These are phyloP conservation scores for Helotiales sp. DNA, from an alignment of 2,329 filamentous ascomycete species.

Conservation along the genomic window DNA sequence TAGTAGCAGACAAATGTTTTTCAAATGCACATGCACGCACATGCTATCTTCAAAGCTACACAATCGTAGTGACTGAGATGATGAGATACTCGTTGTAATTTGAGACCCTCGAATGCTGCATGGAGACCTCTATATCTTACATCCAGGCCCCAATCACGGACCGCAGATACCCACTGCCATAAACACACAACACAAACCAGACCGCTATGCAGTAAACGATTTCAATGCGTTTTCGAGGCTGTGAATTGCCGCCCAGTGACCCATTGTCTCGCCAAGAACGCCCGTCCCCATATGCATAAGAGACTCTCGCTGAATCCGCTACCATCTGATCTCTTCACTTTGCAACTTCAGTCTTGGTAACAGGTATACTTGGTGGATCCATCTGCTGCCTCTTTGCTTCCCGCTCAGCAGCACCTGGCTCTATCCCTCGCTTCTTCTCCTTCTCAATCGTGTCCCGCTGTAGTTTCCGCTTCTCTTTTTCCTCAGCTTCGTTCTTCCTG, in stretches of 20 bases:
- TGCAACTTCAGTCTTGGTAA: conserved; percentile 5
- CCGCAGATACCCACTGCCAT: neutral
- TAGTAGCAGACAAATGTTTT: too few species aligned
- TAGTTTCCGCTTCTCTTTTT: conserved; percentile 40
- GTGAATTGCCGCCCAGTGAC: neutral
- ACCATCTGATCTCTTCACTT: conserved; percentile 3
- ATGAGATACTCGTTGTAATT: neutral
- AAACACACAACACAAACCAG: too few species aligned
- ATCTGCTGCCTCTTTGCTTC: conserved; percentile 31
- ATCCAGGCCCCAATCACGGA: neutral
- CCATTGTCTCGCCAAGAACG: neutral
- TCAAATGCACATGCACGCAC: too few species aligned
- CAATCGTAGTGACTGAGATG: neutral
- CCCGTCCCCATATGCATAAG: neutral
- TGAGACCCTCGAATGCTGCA: neutral
- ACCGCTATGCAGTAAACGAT: neutral
- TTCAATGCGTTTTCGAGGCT: too few species aligned
- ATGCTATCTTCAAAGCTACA: too few species aligned
- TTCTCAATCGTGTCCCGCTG: conserved; percentile 33
- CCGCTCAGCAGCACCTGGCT: conserved; percentile 23
- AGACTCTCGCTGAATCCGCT: too few species aligned
- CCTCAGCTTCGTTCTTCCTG: conserved; percentile 77
- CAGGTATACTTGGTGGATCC: conserved; percentile 20
- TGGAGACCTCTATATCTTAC: neutral
- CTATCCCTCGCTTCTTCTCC: conserved; percentile 33